These are phyloP conservation scores for Golubevia pallescens DNA, from an alignment of 1,284 basidiomycete species.

Conservation along the genomic window DNA sequence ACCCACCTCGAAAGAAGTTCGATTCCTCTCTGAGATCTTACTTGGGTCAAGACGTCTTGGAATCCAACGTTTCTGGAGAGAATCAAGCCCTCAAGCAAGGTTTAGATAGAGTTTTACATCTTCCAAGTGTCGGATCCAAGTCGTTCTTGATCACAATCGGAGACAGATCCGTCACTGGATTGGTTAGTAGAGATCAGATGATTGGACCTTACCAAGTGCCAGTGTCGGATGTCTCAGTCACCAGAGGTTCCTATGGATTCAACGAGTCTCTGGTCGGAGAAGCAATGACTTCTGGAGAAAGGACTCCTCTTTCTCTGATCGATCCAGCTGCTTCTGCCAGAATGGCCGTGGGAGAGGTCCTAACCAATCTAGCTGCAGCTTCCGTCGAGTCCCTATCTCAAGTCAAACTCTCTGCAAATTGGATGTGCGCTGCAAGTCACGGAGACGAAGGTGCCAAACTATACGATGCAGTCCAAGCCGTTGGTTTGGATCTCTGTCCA, in stretches of 20 bases:
- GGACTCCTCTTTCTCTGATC: slow-evolving; percentile 88
- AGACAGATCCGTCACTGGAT: slow-evolving; percentile 89
- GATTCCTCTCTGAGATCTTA: slow-evolving; percentile 76
- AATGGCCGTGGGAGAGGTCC: slow-evolving; percentile 92
- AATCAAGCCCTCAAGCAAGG: slow-evolving; percentile 69
- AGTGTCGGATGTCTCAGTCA: slow-evolving; percentile 95
- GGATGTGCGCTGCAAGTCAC: slow-evolving; percentile 96
- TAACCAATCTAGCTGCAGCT: slow-evolving; percentile 89
- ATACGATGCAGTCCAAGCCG: slow-evolving; percentile 89
- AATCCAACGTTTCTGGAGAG: slow-evolving; percentile 65
- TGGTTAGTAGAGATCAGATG: slow-evolving; percentile 97
- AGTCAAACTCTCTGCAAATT: slow-evolving; percentile 96
- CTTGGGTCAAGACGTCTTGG: slow-evolving; percentile 66
- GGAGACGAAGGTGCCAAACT: slow-evolving; percentile 87
- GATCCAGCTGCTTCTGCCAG: slow-evolving; percentile 86
- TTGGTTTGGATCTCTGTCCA: slow-evolving; percentile 95
- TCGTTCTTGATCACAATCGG: slow-evolving; percentile 98
- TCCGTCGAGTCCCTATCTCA: slow-evolving; percentile 74
- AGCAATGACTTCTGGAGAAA: slow-evolving; percentile 97
- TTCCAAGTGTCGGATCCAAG: slow-evolving; percentile 93
- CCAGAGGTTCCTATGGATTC: slow-evolving; percentile 91
- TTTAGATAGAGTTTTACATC: slow-evolving; percentile 80
- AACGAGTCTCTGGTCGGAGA: slow-evolving; percentile 76
- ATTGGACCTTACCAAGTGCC: slow-evolving; percentile 98
- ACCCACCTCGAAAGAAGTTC: slow-evolving; percentile 71